A percentile compares a stretch with the other conserved stretches of the same genome.
These are phyloP conservation scores for Zasmidium angulare DNA, from an alignment of 2,329 filamentous ascomycete genomes.

Conservation along the genomic window DNA sequence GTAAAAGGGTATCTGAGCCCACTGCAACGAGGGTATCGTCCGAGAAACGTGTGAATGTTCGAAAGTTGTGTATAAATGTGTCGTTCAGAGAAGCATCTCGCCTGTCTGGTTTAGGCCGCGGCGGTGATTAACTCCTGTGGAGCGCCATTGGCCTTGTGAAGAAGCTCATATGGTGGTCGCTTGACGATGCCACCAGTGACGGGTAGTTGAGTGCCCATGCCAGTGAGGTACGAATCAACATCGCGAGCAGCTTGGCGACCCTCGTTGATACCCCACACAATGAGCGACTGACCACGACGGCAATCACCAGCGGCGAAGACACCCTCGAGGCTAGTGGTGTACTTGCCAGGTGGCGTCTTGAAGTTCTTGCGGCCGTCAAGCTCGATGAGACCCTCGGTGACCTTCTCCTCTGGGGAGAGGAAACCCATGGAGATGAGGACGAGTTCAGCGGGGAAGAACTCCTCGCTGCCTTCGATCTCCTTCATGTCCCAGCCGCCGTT, in stretches of 20 bases:
- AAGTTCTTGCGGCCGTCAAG: conserved; percentile 93
- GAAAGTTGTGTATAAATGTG: conserved; percentile 4
- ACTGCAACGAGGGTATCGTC: conserved; percentile 19
- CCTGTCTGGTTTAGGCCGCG: conserved; percentile 20
- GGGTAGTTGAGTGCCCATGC: conserved; percentile 71
- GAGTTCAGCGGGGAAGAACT: conserved; percentile 95
- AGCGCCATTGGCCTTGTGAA: conserved; percentile 45
- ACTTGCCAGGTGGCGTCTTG: conserved; percentile 86
- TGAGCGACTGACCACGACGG: conserved; percentile 88
- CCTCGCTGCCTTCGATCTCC: conserved; percentile 86
- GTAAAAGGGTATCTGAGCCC: conserved; percentile 28
- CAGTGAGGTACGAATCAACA: conserved; percentile 83
- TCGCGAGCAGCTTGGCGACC: conserved; percentile 90
- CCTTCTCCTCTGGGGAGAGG: conserved; percentile 85
- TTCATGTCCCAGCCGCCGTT: conserved; percentile 98
- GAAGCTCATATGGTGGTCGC: conserved; percentile 70
- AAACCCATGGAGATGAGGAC: conserved; percentile 97
- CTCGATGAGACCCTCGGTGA: conserved; percentile 84
- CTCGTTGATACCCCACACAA: conserved; percentile 99
- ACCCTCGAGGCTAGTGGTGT: conserved; percentile 82
- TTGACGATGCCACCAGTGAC: conserved; percentile 93
- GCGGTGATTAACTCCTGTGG: conserved; percentile 38
- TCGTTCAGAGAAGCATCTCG: not conserved
- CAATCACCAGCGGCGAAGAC: conserved; percentile 95
- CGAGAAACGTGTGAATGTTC: conserved; percentile 2